Evolutionary conservation across 2,329 filamentous ascomycete species (phyloP), one percentile per base, ranked within the genome.

Genomic region (Fusarium praegraminearum): DNA sequence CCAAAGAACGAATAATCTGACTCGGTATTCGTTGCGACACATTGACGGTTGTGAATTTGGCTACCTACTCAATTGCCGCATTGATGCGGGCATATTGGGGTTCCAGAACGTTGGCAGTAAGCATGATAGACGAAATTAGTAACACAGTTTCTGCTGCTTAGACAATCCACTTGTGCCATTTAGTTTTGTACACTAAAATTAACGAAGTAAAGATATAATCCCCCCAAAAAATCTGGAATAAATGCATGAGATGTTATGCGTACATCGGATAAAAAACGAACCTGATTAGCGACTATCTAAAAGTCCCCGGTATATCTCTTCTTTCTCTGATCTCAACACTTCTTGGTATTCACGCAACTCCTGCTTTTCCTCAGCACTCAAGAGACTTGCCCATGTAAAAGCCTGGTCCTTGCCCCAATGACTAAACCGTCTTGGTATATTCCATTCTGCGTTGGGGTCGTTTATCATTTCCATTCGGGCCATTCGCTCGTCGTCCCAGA

Each of bases 361-460:
- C 2, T 46, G 52, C 54, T 49, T 56, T 22, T 70, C 62, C 3
- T 38, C 22, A 1, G 18, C 15, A 11, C 57, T 43, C 33, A 69
- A 38, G 13, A 69, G 44, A 36, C 67, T 69, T 12, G 36, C 69
- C 67, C 67, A 69, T 9, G 66, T 69, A n/a, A 70, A 69, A 4
- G 57, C 52, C 3, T 70, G 67, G n/a, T 70, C 41, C 38, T 70
- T 53, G 2, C 57, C 66, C 62, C 62, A 67, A 18, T 58, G 45
- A 2, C 57, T 41, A 12, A 67, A 63, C 5, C 56, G 54, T 15
- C 43, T 59, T 3, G 49, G 57, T 13, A 9, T 20, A 30, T 30
- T 6, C 52, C 52, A 3, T 36, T 46, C 16, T 55, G 24, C 22
- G 15, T 52, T 44, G 1, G 66, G 55, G 7, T 53, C 66, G 16